phyloP scores from a whole-genome alignment of 225 moss, liverwort and hornwort species.

The Lunularia cruciata region DNA sequence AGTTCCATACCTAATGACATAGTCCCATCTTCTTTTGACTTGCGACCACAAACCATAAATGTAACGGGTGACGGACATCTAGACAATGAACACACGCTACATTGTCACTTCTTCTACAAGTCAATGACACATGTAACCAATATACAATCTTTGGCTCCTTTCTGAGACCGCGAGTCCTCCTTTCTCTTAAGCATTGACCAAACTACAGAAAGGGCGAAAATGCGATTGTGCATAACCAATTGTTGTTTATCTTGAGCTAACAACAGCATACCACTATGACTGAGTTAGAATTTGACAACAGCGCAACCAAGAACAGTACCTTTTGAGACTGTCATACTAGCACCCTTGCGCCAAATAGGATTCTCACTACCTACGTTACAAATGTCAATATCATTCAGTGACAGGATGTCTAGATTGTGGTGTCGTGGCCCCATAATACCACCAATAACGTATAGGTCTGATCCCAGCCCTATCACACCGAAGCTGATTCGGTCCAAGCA shows the following conservation, averaged over 20 bases:
- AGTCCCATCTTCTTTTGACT: no score
- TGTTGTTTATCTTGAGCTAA: slow-evolving; percentile 4
- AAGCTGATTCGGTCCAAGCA: slow-evolving; percentile 77
- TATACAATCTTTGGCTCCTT: slow-evolving; percentile 2
- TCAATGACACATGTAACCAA: slow-evolving; percentile 3
- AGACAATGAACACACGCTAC: not conserved
- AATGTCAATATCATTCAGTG: slow-evolving; percentile 74
- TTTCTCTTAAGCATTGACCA: not conserved
- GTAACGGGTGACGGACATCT: not conserved
- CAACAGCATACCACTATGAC: not conserved
- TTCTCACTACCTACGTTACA: slow-evolving; percentile 75
- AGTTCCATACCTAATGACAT: no score
- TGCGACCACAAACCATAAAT: no score
- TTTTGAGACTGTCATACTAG: slow-evolving; percentile 61
- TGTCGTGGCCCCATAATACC: slow-evolving; percentile 63
- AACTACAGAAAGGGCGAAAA: slow-evolving; percentile 12
- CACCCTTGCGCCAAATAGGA: slow-evolving; percentile 82
- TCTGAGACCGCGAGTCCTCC: not conserved
- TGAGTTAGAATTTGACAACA: slow-evolving; percentile 42
- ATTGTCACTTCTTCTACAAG: not conserved
- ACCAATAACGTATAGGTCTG: slow-evolving; percentile 84
- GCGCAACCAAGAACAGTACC: slow-evolving; percentile 73
- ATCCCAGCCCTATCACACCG: slow-evolving; percentile 74
- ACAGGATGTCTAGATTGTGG: slow-evolving; percentile 44
- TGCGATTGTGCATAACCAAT: not conserved